phyloP scores from a whole-genome alignment of 1,284 basidiomycete genomes.

The Melampsora larici-populina region DNA sequence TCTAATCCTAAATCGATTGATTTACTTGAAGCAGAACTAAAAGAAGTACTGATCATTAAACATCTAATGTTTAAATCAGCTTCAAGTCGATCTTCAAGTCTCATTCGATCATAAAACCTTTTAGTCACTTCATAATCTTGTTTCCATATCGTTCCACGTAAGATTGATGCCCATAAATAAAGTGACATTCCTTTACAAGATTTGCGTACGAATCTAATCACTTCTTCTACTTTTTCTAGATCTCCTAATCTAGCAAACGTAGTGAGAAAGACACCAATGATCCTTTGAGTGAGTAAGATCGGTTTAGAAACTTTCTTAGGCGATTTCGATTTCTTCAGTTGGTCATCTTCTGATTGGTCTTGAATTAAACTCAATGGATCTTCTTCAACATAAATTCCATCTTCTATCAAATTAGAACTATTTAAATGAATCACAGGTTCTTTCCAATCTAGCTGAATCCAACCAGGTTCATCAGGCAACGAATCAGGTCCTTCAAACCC shows the following conservation, averaged over 20 bases:
- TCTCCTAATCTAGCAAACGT: conserved; percentile 15
- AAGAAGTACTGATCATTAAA: conserved; percentile 20
- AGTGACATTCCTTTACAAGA: conserved; percentile 7
- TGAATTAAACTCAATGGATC: neutral
- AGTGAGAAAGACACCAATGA: conserved; percentile 13
- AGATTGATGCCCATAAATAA: conserved; percentile 16
- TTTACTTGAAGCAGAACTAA: neutral
- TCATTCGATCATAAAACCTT: conserved; percentile 13
- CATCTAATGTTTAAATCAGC: conserved; percentile 10
- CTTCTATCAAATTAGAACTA: neutral
- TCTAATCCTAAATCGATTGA: conserved; percentile 1
- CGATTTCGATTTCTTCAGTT: no score
- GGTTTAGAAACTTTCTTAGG: neutral
- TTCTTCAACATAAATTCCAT: neutral
- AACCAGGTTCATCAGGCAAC: neutral
- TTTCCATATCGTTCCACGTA: neutral
- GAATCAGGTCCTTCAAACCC: conserved; percentile 4
- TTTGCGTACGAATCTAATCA: conserved; percentile 4
- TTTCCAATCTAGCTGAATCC: conserved; percentile 24
- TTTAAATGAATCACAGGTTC: neutral
- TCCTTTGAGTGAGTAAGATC: conserved; percentile 16
- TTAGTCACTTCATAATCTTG: neutral
- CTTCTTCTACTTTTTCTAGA: conserved; percentile 20
- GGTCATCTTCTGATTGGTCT: neutral
- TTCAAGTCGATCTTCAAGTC: neutral